Percentiles rank a stretch among this genome's conserved stretches.
These are phyloP conservation scores for Apiospora rasikravindrae DNA, from an alignment of 2,329 filamentous ascomycete genomes.

Conservation along the genomic window DNA sequence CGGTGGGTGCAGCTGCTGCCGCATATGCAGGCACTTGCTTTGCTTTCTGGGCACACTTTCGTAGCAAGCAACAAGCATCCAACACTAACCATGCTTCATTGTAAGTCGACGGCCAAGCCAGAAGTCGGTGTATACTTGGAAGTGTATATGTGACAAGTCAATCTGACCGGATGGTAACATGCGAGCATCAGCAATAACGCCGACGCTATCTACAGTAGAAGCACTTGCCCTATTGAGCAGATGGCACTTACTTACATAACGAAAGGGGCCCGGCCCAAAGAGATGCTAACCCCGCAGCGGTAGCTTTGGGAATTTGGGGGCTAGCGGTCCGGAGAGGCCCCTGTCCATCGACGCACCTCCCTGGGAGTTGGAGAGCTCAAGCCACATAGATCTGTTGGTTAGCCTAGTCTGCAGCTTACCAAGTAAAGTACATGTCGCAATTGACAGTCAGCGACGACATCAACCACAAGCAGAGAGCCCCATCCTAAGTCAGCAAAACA, in stretches of 20 bases:
- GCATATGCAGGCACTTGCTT: neutral
- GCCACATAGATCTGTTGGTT: constrained; percentile 5
- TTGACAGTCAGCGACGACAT: neutral
- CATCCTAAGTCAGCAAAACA: constrained; percentile 17
- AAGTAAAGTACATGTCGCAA: neutral
- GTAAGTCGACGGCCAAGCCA: neutral
- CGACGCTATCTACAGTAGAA: neutral
- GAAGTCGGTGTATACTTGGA: neutral
- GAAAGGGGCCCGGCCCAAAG: neutral
- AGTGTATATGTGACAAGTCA: neutral
- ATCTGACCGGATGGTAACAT: neutral
- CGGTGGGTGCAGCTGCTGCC: neutral
- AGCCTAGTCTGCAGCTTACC: neutral
- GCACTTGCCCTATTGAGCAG: neutral
- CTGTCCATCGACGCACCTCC: neutral
- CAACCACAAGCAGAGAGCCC: neutral
- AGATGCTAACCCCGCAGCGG: neutral
- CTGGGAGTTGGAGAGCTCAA: neutral
- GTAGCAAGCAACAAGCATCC: too few species aligned
- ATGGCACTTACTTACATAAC: neutral
- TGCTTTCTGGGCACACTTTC: too few species aligned
- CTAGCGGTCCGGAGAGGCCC: neutral
- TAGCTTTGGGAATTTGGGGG: neutral
- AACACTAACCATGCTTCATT: neutral
- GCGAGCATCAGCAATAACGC: neutral